Evolutionary conservation across 1,284 basidiomycete genomes (phyloP).

Genomic region (Cerioporus squamosus): DNA sequence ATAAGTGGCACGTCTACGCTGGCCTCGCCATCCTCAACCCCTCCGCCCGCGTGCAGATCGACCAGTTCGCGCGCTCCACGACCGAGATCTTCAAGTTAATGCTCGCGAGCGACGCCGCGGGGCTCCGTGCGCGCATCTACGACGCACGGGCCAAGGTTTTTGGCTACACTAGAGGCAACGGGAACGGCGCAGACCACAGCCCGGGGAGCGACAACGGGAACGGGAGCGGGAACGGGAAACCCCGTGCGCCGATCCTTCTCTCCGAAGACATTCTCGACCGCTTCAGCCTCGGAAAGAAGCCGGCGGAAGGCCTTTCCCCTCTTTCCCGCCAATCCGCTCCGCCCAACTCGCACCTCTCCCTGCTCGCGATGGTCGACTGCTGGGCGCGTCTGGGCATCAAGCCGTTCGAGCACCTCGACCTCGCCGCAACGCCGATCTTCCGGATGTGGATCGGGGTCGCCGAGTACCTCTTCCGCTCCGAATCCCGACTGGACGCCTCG

Average conservation of each 20-base stretch:
- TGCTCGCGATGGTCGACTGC: constrained; percentile 99
- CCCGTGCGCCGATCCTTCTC: constrained; percentile 76
- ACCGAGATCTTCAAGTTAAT: constrained; percentile 97
- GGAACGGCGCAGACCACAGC: background rate
- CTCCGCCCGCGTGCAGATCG: constrained; percentile 87
- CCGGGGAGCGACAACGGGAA: background rate
- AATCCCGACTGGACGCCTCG: constrained; percentile 66
- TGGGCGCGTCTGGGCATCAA: constrained; percentile 91
- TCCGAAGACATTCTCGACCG: constrained; percentile 88
- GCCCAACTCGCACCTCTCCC: constrained; percentile 91
- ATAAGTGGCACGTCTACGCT: constrained; percentile 99
- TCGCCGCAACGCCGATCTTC: constrained; percentile 97
- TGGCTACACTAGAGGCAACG: constrained; percentile 38
- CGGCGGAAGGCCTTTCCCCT: constrained; percentile 7
- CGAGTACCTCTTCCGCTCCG: constrained; percentile 89
- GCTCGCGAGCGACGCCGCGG: constrained; percentile 77
- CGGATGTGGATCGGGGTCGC: constrained; percentile 97
- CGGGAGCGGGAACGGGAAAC: constrained; percentile 12
- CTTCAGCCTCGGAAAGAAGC: constrained; percentile 76
- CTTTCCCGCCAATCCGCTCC: constrained; percentile 28
- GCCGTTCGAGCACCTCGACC: constrained; percentile 90
- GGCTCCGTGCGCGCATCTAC: constrained; percentile 76
- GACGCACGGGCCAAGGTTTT: constrained; percentile 84
- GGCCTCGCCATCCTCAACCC: constrained; percentile 97
- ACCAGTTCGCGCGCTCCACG: constrained; percentile 85